Evolutionary conservation across 1,284 basidiomycete genomes (phyloP), one percentile per base, ranked within the genome.

Genomic region (Apiotrichum mycotoxinovorans): DNA sequence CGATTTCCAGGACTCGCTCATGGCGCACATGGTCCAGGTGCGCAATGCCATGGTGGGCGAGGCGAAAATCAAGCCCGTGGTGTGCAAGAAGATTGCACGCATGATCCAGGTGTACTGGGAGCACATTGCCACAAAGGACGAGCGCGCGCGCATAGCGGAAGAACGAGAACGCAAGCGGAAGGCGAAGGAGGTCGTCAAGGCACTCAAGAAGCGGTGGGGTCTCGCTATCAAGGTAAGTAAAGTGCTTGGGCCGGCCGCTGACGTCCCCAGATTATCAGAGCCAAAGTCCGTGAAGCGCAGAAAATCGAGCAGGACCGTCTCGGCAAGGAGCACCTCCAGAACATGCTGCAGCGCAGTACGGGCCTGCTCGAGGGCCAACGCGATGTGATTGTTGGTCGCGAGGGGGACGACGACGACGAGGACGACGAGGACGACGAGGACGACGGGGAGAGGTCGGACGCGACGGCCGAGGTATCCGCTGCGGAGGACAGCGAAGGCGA

Each of bases 341-440:
- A 87, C 3, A 91, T 98, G 64, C 80, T 98, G 38, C 85, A 92
- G 73, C 87, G 95, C 68, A 95, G 91, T 42, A 89, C 89, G 0
- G 86, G 88, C 52, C 85, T 96, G 65, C 80, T 97, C 57, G 87
- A 89, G 69, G 87, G 88, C 9, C 93, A 94, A 67, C 85, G 88
- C 42, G 80, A 83, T 1, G 87, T 88, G 66, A 77, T 92, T 44
- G 78, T 80, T 0, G 80, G 72, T 9, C 54, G 73, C 61, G 71
- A 71, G 18, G 42, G 25, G 12, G 64, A 58, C 12, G 51, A 64
- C 53, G 63, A 62, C 7, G 70, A 65, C 2, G 66, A 63, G 22
- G 61, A 63, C 14, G 60, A 67, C 14, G 64, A 53, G n/a, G n/a
- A 65, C 2, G 66, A 63, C 23, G 61, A 63, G 20, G 60, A 67